Percentiles rank a stretch among this genome's conserved stretches.
phyloP scores from a whole-genome alignment of 2,329 filamentous ascomycete genomes.

The Botrytis elliptica region DNA sequence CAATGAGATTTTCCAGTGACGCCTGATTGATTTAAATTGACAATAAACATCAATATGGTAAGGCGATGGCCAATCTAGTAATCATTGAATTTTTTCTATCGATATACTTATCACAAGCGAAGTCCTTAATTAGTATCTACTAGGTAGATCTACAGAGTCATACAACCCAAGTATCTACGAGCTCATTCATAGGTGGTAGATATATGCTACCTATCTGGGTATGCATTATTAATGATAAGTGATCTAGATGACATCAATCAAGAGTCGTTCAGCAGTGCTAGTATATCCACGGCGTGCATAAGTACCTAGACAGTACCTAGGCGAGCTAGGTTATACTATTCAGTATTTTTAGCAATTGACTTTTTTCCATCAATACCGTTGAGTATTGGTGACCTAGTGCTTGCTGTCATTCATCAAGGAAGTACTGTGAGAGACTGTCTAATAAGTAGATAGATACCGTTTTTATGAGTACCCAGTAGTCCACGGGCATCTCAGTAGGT shows the following conservation, averaged over 20 bases:
- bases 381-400: background rate
- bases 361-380: background rate
- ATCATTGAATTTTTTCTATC: background rate
- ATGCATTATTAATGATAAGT: background rate
- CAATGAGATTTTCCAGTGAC: background rate
- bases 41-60: background rate
- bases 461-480: background rate
- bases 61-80: background rate
- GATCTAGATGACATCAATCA: background rate
- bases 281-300: background rate
- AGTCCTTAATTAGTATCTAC: background rate
- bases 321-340: background rate
- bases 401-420: background rate
- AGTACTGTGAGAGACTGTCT: background rate
- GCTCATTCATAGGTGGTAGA: background rate
- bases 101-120: background rate
- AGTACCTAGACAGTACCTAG: background rate
- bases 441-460: background rate
- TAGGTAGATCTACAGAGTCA: background rate
- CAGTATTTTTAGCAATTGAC: background rate
- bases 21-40: background rate
- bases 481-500: too few relatives aligned
- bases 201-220: background rate
- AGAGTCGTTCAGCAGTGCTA: background rate
- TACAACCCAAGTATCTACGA: background rate